Conservation (phyloP, 306 rosid species). For the Gillenia trifoliata region DNA sequence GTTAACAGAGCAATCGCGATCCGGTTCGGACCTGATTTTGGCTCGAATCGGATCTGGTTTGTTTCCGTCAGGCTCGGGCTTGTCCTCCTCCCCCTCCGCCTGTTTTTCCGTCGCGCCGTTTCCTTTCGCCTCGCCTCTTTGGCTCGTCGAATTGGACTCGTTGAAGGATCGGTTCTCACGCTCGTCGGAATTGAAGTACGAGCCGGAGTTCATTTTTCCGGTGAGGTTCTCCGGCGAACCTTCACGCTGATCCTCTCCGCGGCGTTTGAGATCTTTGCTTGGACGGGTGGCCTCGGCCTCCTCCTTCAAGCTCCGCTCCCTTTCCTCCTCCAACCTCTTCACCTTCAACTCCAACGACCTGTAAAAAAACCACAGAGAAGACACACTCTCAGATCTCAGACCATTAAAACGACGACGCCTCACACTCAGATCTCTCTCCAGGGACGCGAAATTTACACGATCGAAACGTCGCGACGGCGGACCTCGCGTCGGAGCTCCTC, state of each 20-base stretch:
- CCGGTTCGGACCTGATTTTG: slow-evolving; percentile 12
- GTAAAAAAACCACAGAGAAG: slow-evolving; percentile 14
- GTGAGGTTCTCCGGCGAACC: slow-evolving; percentile 12
- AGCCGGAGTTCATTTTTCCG: slow-evolving; percentile 20
- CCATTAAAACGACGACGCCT: slow-evolving; percentile 9
- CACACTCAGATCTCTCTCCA: slow-evolving; percentile 29
- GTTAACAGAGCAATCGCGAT: slow-evolving; percentile 14
- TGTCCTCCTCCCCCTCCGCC: not conserved
- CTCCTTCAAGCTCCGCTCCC: slow-evolving; percentile 24
- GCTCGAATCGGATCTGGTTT: slow-evolving; percentile 20
- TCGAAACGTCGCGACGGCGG: slow-evolving; percentile 42
- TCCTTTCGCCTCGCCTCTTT: slow-evolving; percentile 22
- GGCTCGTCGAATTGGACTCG: slow-evolving; percentile 55
- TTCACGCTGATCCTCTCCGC: not conserved
- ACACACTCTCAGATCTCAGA: slow-evolving; percentile 11
- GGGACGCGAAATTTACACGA: slow-evolving; percentile 34
- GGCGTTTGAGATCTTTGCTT: slow-evolving; percentile 12
- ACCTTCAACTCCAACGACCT: slow-evolving; percentile 61
- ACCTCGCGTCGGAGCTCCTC: slow-evolving; percentile 53
- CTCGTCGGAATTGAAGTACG: slow-evolving; percentile 23
- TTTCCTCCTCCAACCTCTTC: slow-evolving; percentile 47
- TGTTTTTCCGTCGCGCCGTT: slow-evolving; percentile 16
- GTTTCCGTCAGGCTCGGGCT: slow-evolving; percentile 17
- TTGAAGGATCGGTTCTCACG: slow-evolving; percentile 45
- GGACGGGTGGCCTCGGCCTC: slow-evolving; percentile 2